Evolutionary conservation across 208 protist genomes (phyloP), one percentile per base, ranked within the genome.

Genomic region (Trypanosoma cruzi): DNA sequence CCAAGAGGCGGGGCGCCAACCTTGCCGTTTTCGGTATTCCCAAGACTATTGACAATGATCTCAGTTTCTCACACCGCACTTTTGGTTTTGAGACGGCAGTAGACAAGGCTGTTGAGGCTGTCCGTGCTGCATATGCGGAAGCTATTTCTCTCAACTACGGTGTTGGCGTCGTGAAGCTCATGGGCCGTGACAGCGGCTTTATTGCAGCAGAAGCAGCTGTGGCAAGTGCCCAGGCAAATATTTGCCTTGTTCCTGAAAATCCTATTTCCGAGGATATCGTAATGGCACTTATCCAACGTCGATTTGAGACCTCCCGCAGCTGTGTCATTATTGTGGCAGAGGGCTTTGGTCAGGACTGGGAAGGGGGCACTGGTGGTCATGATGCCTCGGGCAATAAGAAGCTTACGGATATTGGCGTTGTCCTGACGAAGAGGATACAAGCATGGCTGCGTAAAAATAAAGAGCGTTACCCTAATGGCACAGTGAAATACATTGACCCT

Each of bases 41-140:
- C 56, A 98, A 98, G 84, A 98, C 97, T 26, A 98, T 98, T 79
- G 97, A 98, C 59, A 98, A 98, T 72, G 97, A 98, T 67, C 86
- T 98, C 55, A 73, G 78, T 75, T 97, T 97, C 75, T 92, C 96
- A 20, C 90, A 98, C 75, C 83, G 90, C 64, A 97, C 95, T 58
- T 98, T 98, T 69, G 96, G 96, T 42, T 98, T 98, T 81, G 82
- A 98, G 70, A 98, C 97, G 0, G 97, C 97, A 34, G 95, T 98
- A 36, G 94, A 98, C 65, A 79, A 95, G 80, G 90, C 95, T 44
- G 75, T 81, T 16, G 42, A 81, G 34, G 94, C 95, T 26, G 89
- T 98, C 50, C 84, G 90, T 42, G 87, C 90, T 22, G 96, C 94
- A 26, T 95, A 98, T 79, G 88, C 89, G 16, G 95, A 98, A 83